These are phyloP conservation scores for Odontarrhena argentea DNA, from an alignment of 345 rosid species.

Conservation along the genomic window DNA sequence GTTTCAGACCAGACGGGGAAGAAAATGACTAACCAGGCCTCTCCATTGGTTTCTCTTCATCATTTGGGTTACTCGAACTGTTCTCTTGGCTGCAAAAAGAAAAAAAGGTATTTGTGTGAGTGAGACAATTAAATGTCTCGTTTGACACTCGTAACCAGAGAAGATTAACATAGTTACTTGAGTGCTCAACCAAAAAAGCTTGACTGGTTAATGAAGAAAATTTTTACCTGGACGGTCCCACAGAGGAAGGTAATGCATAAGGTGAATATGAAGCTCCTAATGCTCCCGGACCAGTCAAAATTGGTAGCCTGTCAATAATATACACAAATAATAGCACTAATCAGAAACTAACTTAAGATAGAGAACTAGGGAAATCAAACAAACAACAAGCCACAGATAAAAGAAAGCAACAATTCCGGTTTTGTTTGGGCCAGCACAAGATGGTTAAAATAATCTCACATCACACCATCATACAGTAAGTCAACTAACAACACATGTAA, in stretches of 20 bases:
- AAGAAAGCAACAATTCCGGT: conserved; percentile 9
- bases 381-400: not conserved
- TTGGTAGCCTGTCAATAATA: conserved; percentile 70
- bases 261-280: conserved; percentile 79
- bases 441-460: not conserved
- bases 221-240: conserved; percentile 60
- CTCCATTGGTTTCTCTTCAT: conserved; percentile 25
- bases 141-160: not conserved
- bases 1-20: conserved; percentile 7
- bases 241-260: conserved; percentile 63
- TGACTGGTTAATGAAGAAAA: not conserved
- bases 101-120: not conserved
- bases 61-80: conserved; percentile 22
- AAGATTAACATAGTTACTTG: conserved; percentile 5
- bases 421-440: conserved; percentile 8
- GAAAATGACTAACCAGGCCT: conserved; percentile 36
- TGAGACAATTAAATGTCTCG: not conserved
- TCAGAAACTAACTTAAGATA: conserved; percentile 9
- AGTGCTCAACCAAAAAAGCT: not conserved
- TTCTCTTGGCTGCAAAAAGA: conserved; percentile 34
- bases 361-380: conserved; percentile 15
- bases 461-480: conserved; percentile 9
- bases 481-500: conserved; percentile 7
- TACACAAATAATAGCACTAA: conserved; percentile 6
- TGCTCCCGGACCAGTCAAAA: conserved; percentile 83